phyloP scores from a whole-genome alignment of 345 rosid genomes.

The Murraya paniculata region DNA sequence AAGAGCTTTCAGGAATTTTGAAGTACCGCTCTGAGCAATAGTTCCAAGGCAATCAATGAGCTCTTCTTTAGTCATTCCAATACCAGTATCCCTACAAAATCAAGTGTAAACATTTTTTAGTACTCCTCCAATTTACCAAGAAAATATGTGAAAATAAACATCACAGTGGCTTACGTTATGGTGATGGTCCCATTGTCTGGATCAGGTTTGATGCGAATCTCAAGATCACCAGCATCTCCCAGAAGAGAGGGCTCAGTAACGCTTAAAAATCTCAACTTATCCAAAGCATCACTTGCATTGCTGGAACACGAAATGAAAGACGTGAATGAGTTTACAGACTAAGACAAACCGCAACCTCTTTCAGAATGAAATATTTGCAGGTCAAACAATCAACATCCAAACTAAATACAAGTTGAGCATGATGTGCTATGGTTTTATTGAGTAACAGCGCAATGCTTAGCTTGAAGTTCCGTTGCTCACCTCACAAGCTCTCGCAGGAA shows the following conservation, averaged over 20 bases:
- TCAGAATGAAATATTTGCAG: not conserved
- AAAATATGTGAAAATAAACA: not conserved
- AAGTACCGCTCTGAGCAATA: slow-evolving; percentile 99
- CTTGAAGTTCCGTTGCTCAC: slow-evolving; percentile 34
- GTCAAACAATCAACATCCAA: not conserved
- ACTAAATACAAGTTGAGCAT: not conserved
- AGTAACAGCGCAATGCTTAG: not conserved
- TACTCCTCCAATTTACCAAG: not conserved
- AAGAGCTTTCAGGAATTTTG: slow-evolving; percentile 86
- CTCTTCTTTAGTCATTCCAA: slow-evolving; percentile 98
- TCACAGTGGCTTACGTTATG: slow-evolving; percentile 44
- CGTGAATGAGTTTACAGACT: slow-evolving; percentile 3
- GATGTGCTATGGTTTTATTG: not conserved
- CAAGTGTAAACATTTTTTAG: not conserved
- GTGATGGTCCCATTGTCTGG: slow-evolving; percentile 88
- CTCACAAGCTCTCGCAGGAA: slow-evolving; percentile 96
- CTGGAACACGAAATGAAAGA: slow-evolving; percentile 41
- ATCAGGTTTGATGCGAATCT: slow-evolving; percentile 88
- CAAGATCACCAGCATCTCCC: slow-evolving; percentile 84
- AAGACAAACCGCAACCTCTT: not conserved
- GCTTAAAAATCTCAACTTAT: slow-evolving; percentile 89
- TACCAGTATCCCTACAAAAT: slow-evolving; percentile 79
- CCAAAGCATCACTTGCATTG: slow-evolving; percentile 99
- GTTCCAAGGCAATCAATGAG: slow-evolving; percentile 98
- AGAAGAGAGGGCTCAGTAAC: slow-evolving; percentile 92